Evolutionary conservation across 2,329 filamentous ascomycete species (phyloP).

Genomic region (Ceratocystis papillata): DNA sequence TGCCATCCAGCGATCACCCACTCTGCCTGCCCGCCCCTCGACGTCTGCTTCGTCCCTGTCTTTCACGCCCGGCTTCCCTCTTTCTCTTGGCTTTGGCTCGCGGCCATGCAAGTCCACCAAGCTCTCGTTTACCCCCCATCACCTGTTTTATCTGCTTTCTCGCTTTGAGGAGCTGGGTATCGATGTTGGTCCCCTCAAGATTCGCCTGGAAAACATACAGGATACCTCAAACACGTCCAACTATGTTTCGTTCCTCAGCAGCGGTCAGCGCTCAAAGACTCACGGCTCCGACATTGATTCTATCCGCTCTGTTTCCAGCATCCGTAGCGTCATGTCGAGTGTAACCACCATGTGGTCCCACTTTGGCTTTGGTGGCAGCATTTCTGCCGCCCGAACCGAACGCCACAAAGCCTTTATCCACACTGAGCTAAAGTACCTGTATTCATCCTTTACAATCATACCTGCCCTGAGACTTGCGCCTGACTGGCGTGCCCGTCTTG

Average conservation of each 20-base stretch:
- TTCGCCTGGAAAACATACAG: conserved; percentile 88
- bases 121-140: conserved; percentile 85
- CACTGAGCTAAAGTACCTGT: conserved; percentile 86
- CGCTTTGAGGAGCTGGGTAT: conserved; percentile 90
- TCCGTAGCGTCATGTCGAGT: conserved; percentile 92
- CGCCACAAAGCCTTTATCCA: conserved; percentile 78
- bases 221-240: conserved; percentile 75
- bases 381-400: conserved; percentile 71
- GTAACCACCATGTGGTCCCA: conserved; percentile 91
- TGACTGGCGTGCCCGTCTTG: conserved; percentile 84
- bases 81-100: conserved; percentile 77
- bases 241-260: conserved; percentile 90
- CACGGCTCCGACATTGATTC: conserved; percentile 76
- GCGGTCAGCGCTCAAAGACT: conserved; percentile 68
- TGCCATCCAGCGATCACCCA: conserved; percentile 42
- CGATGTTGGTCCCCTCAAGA: conserved; percentile 87
- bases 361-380: conserved; percentile 70
- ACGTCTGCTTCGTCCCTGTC: conserved; percentile 60
- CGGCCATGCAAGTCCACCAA: conserved; percentile 80
- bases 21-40: conserved; percentile 50
- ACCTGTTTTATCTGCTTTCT: conserved; percentile 91
- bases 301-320: conserved; percentile 89
- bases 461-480: conserved; percentile 80
- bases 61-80: conserved; percentile 74
- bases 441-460: conserved; percentile 97